Evolutionary conservation across 495 filamentous ascomycete genomes (phyloP), one percentile per base, ranked within the genome.

Genomic region (Hypoxylon lenormandii): DNA sequence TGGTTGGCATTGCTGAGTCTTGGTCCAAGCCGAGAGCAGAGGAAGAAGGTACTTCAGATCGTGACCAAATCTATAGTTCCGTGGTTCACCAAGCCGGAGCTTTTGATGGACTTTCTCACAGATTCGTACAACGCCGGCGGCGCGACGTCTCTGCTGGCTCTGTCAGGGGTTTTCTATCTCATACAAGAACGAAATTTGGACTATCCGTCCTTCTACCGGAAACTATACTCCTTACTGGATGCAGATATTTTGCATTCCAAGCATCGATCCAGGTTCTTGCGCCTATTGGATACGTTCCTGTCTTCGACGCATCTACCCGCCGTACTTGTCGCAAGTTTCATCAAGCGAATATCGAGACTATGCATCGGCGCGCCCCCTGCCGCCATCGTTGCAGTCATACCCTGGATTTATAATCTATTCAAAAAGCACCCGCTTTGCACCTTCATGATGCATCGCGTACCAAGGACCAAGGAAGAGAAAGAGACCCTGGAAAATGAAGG

Each of bases 91-190:
- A 89, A 91, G 36, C 88, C 91, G 5, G 93, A 97, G 72, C 82
- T 94, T 6, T 84, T 99, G n/a, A 94, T 97, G 89, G 96, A 99
- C 80, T 98, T 98, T 79, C 80, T 99, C 37, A 97, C 93, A 1
- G 93, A 96, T 77, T 94, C 89, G 13, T 98, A 94, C 79, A 86
- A 97, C 69, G 77, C 86, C 15, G 94, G 96, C 51, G 95, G 95
- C 55, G 88, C 91, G 4, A 91, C 85, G 7, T 92, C 95, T 4
- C 86, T 98, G 3, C 84, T 97, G 21, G 93, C 96, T 2, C 84
- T 99, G 0, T 96, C 93, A 4, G 94, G 95, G 38, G 87, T 99
- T 18, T 99, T 96, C 82, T 93, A 97, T 74, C 88, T 99, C 38
- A 97, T 98, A 58, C 89, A 91, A 68, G 87, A 91, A 70, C 91